Conservation (phyloP, 768 basidiomycete species). For the Solioccasus polychromus region DNA sequence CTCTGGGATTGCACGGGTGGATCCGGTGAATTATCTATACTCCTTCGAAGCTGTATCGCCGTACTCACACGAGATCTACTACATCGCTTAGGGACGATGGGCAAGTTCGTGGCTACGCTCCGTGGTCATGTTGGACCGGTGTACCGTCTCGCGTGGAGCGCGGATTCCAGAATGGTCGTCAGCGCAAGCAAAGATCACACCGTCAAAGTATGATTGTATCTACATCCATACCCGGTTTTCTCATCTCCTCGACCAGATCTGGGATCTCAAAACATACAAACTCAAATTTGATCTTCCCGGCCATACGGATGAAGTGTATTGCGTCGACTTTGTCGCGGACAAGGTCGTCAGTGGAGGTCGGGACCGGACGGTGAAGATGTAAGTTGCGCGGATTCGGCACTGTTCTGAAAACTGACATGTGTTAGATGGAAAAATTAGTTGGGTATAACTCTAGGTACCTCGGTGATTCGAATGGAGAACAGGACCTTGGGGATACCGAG, state of each 20-base stretch:
- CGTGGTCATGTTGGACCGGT: slow-evolving; percentile 94
- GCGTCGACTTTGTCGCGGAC: slow-evolving; percentile 98
- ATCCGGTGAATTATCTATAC: slow-evolving; percentile 36
- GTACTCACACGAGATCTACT: neutral
- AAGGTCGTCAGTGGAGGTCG: slow-evolving; percentile 98
- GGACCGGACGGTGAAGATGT: slow-evolving; percentile 94
- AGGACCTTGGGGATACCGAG: neutral
- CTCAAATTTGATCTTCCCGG: slow-evolving; percentile 92
- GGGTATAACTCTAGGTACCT: neutral
- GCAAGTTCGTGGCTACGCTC: slow-evolving; percentile 86
- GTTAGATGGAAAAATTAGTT: slow-evolving; percentile 32
- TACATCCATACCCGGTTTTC: neutral
- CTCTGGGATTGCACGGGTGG: slow-evolving; percentile 75
- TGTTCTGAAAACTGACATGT: neutral
- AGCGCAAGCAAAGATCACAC: slow-evolving; percentile 97
- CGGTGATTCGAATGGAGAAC: neutral
- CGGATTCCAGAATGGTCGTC: slow-evolving; percentile 87
- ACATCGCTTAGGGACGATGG: slow-evolving; percentile 47
- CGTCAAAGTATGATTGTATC: slow-evolving; percentile 83
- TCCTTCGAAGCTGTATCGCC: neutral
- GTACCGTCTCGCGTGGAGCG: slow-evolving; percentile 93
- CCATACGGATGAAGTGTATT: slow-evolving; percentile 97
- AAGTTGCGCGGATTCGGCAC: slow-evolving; percentile 26
- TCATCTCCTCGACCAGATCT: slow-evolving; percentile 49
- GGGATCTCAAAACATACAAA: slow-evolving; percentile 97